Percentiles rank a stretch among this genome's conserved stretches.
Conservation (phyloP, 805 yeast genomes). For the Cyberlindnera maritima region DNA sequence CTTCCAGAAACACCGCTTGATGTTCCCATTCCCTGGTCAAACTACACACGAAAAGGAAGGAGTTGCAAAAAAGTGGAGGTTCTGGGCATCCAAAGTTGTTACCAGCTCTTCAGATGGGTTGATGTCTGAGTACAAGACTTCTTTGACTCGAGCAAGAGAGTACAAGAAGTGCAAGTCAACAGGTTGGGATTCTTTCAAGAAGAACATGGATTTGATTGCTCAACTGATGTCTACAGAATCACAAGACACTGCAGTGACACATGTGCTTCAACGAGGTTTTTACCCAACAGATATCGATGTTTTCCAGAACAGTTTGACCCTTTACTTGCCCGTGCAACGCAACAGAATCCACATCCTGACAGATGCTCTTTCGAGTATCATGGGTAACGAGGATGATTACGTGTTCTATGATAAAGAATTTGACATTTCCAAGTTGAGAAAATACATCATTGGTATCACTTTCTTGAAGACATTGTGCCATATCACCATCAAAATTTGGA, state of each 20-base stretch:
- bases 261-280: neutral
- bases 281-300: neutral
- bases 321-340: neutral
- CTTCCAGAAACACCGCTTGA: neutral
- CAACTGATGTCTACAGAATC: neutral
- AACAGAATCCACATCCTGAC: neutral
- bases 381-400: conserved; percentile 1
- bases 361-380: neutral
- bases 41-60: neutral
- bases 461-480: neutral
- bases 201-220: neutral
- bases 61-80: neutral
- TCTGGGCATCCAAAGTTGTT: neutral
- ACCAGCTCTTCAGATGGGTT: neutral
- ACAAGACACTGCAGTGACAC: neutral
- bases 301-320: neutral
- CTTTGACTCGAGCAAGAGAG: neutral
- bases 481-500: conserved; percentile 1
- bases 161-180: neutral
- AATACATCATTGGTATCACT: conserved; percentile 1
- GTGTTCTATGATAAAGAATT: neutral
- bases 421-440: conserved; percentile 1
- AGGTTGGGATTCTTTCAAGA: neutral
- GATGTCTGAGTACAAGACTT: neutral
- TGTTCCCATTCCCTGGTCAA: neutral